Conservation (phyloP, 768 basidiomycete species). For the Boletus rubropictus region DNA sequence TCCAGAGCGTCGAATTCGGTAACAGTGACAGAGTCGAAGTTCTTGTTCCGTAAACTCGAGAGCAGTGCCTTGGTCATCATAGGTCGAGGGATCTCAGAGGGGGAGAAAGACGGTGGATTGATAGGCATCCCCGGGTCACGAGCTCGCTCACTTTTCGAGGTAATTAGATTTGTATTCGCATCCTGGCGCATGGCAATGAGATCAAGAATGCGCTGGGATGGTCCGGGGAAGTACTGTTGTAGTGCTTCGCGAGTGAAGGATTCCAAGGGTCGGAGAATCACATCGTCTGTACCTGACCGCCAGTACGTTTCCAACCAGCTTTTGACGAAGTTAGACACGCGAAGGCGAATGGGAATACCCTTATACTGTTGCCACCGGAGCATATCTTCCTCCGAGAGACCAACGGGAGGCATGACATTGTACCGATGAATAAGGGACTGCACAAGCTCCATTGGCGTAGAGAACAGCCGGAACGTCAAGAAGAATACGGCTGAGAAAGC, state of each 20-base stretch:
- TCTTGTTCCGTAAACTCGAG: slow-evolving; percentile 57
- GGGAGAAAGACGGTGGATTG: slow-evolving; percentile 47
- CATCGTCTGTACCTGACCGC: slow-evolving; percentile 69
- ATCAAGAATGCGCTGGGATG: slow-evolving; percentile 69
- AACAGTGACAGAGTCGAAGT: slow-evolving; percentile 56
- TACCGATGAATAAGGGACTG: slow-evolving; percentile 77
- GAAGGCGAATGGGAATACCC: slow-evolving; percentile 82
- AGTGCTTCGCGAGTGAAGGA: slow-evolving; percentile 61
- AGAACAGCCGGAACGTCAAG: slow-evolving; percentile 91
- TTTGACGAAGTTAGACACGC: slow-evolving; percentile 91
- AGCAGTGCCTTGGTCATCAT: slow-evolving; percentile 78
- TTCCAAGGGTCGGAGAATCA: slow-evolving; percentile 50
- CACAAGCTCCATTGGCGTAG: slow-evolving; percentile 69
- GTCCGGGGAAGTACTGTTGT: slow-evolving; percentile 55
- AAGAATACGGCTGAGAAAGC: slow-evolving; percentile 88
- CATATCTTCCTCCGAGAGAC: slow-evolving; percentile 52
- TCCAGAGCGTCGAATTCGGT: slow-evolving; percentile 94
- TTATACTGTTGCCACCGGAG: slow-evolving; percentile 82
- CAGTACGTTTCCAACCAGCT: slow-evolving; percentile 91
- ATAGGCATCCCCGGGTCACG: slow-evolving; percentile 73
- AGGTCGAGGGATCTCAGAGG: slow-evolving; percentile 78
- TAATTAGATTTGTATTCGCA: slow-evolving; percentile 42
- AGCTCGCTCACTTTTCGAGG: slow-evolving; percentile 56
- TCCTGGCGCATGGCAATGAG: slow-evolving; percentile 53
- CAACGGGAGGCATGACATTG: slow-evolving; percentile 63